Evolutionary conservation across 441 rosid genomes (phyloP), one percentile per base, ranked within the genome.

Genomic region (Kokia cookei): DNA sequence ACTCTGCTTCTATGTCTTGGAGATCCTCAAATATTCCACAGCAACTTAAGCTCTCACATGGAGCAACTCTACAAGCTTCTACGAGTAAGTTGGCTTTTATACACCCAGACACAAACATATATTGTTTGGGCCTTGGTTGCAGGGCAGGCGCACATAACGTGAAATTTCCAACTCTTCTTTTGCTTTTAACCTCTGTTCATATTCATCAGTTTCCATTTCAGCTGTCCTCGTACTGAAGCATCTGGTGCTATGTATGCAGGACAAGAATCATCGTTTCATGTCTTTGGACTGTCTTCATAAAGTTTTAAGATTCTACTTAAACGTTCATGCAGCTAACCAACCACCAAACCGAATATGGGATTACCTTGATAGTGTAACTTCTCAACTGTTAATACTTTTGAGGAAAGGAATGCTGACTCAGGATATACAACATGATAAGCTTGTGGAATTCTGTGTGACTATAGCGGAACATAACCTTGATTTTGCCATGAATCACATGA

Each of bases 1-100:
- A 96, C 98, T 71, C 98, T 94, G 83, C 99, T 96, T 84, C 97
- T 96, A 47, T 96, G 99, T 80, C 98, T 96, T 32, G 98, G 98
- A 65, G 99, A 96, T 86, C 98, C 99, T 59, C 93, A 85, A 78
- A 88, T 89, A 84, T 96, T 96, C 81, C 93, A 91, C 85, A 87
- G 53, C 75, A 87, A 86, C 84, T 85, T 96, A 81, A 91, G 97
- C 81, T 79, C 91, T 76, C 98, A 94, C 83, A 93, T 96, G 98
- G 99, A 96, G 82, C 99, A 94, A 81, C 90, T 96, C 73, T 96
- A 96, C 89, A 96, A 96, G 86, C 93, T 90, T 83, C 91, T 96
- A 78, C 88, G 93, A 79, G 99, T 96, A 85, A 87, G 94, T 89
- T 77, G 27, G 24, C 59, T 32, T 37, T 5, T 37, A 37, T 6